Evolutionary conservation across 345 rosid species (phyloP).

Genomic region (Brassica nigra): DNA sequence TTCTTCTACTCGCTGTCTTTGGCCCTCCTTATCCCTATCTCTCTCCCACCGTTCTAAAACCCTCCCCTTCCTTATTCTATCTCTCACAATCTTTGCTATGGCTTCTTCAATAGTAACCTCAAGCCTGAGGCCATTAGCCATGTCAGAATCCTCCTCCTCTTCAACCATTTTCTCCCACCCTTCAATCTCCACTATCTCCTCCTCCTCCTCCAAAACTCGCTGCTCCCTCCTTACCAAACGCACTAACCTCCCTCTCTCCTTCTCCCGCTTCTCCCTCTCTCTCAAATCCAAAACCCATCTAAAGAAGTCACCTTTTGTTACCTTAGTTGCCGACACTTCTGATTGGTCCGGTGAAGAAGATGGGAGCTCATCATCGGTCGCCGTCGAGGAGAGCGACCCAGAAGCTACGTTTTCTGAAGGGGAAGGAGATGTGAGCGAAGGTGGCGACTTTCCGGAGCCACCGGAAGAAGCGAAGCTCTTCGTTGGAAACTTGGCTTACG

Average conservation of each 20-base stretch:
- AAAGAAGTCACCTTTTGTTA: constrained; percentile 40
- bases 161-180: neutral
- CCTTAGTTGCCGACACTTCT: constrained; percentile 64
- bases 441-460: constrained; percentile 44
- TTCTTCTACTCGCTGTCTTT: neutral
- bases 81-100: constrained; percentile 44
- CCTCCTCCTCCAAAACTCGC: constrained; percentile 43
- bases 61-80: constrained; percentile 23
- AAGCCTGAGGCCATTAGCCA: constrained; percentile 55
- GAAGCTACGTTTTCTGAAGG: constrained; percentile 29
- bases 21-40: constrained; percentile 39
- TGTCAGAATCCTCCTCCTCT: constrained; percentile 53
- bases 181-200: too few relatives aligned
- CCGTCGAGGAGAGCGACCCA: constrained; percentile 45
- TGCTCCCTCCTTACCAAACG: constrained; percentile 39
- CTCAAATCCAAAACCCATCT: constrained; percentile 46
- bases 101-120: constrained; percentile 46
- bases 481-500: constrained; percentile 83
- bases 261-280: constrained; percentile 34
- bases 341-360: constrained; percentile 55
- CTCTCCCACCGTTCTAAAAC: constrained; percentile 18
- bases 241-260: constrained; percentile 43
- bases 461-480: constrained; percentile 84
- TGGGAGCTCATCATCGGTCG: constrained; percentile 40
- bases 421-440: constrained; percentile 26